These are phyloP conservation scores for Bryopsis sp. DNA, from an alignment of 139 green algal species.

Conservation along the genomic window DNA sequence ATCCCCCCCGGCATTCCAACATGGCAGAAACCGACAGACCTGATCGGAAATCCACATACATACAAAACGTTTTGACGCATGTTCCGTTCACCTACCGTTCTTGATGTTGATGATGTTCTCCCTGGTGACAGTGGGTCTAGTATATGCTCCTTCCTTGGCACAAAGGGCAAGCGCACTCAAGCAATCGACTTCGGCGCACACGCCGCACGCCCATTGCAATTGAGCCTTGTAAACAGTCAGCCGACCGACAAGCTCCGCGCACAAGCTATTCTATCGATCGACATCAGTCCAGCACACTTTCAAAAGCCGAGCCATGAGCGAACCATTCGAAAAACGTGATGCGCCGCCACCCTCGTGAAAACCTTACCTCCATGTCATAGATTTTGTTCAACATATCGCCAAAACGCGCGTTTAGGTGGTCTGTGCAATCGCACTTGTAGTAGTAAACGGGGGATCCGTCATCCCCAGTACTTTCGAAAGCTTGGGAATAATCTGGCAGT, in stretches of 20 bases:
- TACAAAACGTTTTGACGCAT: no score
- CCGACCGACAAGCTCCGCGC: slow-evolving; percentile 42
- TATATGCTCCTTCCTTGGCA: slow-evolving; percentile 42
- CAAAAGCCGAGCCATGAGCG: no score
- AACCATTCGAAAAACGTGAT: no score
- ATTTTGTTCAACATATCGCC: slow-evolving; percentile 77
- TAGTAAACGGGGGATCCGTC: slow-evolving; percentile 33
- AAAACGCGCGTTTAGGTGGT: slow-evolving; percentile 47
- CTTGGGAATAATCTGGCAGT: slow-evolving; percentile 58
- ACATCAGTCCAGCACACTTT: background rate
- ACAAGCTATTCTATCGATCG: slow-evolving; percentile 37
- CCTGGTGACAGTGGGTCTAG: slow-evolving; percentile 40
- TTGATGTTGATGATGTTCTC: slow-evolving; percentile 56
- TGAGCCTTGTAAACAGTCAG: slow-evolving; percentile 29
- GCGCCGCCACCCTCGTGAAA: background rate
- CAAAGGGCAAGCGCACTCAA: slow-evolving; percentile 50
- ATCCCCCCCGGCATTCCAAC: no score
- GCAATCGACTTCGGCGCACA: slow-evolving; percentile 71
- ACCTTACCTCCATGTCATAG: slow-evolving; percentile 59
- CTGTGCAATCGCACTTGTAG: slow-evolving; percentile 48
- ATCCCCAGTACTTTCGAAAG: slow-evolving; percentile 32
- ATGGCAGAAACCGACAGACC: no score
- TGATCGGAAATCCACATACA: no score
- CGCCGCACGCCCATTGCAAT: slow-evolving; percentile 32
- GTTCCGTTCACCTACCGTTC: slow-evolving; percentile 30